Evolutionary conservation across 1,284 basidiomycete genomes (phyloP).

Genomic region (Trichosporon sp.): DNA sequence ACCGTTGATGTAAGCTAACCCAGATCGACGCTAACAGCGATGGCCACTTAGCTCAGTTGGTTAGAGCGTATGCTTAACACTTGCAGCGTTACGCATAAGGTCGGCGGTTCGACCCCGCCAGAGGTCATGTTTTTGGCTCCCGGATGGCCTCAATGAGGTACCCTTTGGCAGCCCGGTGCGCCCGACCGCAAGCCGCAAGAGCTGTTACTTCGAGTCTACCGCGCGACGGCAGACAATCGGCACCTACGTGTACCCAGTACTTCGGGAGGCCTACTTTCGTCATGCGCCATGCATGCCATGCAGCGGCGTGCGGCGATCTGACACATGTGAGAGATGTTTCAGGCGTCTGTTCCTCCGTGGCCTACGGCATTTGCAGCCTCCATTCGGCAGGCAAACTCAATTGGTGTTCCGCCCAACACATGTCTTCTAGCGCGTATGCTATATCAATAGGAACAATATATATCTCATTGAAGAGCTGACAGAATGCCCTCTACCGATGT

Average conservation of each 20-base stretch:
- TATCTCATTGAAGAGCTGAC: neutral
- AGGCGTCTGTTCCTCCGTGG: neutral
- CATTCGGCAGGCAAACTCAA: neutral
- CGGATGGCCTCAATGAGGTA: no score
- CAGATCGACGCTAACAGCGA: neutral
- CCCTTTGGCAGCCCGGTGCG: no score
- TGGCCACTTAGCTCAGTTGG: neutral
- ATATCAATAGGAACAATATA: neutral
- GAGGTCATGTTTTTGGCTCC: neutral
- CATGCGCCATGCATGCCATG: no score
- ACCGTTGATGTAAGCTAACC: neutral
- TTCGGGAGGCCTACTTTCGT: no score
- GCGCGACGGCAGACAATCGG: neutral
- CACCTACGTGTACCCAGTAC: no score
- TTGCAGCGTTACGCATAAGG: neutral
- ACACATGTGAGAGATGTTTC: neutral
- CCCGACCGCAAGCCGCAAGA: no score
- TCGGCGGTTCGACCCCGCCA: neutral
- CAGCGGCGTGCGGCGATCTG: no score
- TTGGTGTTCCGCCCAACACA: neutral
- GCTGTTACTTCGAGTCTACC: no score
- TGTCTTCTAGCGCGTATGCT: neutral
- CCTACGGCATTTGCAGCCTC: neutral
- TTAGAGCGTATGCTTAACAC: constrained; percentile 1
- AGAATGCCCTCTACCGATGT: neutral